phyloP scores from a whole-genome alignment of 805 yeast species.

The Jamesozyma spencerorum region DNA sequence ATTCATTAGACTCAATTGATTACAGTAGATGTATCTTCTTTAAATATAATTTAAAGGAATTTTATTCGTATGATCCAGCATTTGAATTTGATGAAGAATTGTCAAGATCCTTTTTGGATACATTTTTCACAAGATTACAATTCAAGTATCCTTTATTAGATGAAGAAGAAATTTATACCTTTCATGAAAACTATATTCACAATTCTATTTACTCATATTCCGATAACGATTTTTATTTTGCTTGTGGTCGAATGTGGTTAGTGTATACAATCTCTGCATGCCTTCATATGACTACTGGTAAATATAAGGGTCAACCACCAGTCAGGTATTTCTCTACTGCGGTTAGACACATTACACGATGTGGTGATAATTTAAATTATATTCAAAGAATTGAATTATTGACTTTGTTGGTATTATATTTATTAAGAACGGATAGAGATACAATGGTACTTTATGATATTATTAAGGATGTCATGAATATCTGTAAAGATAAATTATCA shows the following conservation, averaged over 20 bases:
- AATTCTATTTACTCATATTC: conserved; percentile 32
- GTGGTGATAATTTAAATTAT: conserved; percentile 32
- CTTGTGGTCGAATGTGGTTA: conserved; percentile 48
- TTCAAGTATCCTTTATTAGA: conserved; percentile 48
- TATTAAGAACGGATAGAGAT: conserved; percentile 54
- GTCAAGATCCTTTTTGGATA: conserved; percentile 43
- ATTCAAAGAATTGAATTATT: conserved; percentile 45
- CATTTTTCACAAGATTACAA: conserved; percentile 47
- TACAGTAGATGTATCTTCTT: conserved; percentile 35
- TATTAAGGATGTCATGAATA: conserved; percentile 42
- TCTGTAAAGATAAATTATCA: conserved; percentile 30
- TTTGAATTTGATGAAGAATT: conserved; percentile 42
- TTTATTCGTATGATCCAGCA: conserved; percentile 40
- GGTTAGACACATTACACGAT: conserved; percentile 43
- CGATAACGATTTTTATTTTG: conserved; percentile 37
- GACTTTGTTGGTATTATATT: conserved; percentile 43
- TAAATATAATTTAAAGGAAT: conserved; percentile 40
- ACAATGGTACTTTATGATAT: conserved; percentile 45
- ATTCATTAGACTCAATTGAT: conserved; percentile 32
- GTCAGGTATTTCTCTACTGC: conserved; percentile 51
- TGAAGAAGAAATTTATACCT: conserved; percentile 42
- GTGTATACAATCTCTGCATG: conserved; percentile 45
- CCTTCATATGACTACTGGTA: conserved; percentile 46
- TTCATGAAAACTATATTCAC: conserved; percentile 41
- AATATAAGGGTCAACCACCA: conserved; percentile 47